These are phyloP conservation scores for Pseudopithomyces maydicus DNA, from an alignment of 2,329 filamentous ascomycete genomes.

Conservation along the genomic window DNA sequence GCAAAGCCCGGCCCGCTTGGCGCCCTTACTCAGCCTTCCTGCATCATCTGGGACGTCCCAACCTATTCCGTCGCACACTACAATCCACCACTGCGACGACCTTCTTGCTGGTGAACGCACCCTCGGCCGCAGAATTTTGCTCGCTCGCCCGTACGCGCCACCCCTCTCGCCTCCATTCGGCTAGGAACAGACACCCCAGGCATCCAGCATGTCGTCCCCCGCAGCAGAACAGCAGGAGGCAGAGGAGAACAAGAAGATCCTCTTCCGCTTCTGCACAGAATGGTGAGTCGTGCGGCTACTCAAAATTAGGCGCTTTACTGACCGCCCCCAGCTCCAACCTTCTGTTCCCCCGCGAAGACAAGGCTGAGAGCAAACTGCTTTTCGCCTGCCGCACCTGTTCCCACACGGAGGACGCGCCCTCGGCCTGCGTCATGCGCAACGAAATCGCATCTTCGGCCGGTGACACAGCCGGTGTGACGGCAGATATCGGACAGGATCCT, in stretches of 20 bases:
- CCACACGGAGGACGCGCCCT: constrained; percentile 83
- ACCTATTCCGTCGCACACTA: not conserved
- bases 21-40: constrained; percentile 2
- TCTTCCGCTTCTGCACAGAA: constrained; percentile 97
- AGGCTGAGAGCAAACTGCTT: constrained; percentile 79
- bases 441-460: constrained; percentile 88
- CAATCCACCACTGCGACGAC: not conserved
- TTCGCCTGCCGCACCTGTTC: constrained; percentile 96
- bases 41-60: not conserved
- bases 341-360: constrained; percentile 96
- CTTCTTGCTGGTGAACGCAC: not conserved
- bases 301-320: constrained; percentile 12
- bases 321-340: constrained; percentile 76
- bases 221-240: constrained; percentile 41
- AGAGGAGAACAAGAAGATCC: constrained; percentile 64
- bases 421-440: constrained; percentile 94
- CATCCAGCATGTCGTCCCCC: constrained; percentile 43
- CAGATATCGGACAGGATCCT: constrained; percentile 96
- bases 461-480: constrained; percentile 95
- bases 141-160: not conserved
- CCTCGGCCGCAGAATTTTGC: not conserved
- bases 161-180: not conserved
- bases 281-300: constrained; percentile 61
- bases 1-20: not conserved
- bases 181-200: not conserved